phyloP scores from a whole-genome alignment of 768 basidiomycete species.

The Myochromella boudieri region DNA sequence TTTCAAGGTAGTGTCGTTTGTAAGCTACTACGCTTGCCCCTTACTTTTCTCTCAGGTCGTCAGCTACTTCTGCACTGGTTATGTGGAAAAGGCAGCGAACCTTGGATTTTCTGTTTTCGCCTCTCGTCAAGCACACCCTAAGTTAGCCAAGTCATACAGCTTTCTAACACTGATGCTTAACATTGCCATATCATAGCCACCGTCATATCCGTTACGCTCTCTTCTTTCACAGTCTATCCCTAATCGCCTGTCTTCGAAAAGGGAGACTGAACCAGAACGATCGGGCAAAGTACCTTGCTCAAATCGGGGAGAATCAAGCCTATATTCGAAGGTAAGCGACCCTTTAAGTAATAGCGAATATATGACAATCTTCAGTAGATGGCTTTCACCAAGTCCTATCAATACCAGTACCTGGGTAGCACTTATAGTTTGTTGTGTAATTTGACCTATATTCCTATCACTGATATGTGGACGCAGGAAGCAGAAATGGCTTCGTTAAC shows the following conservation, averaged over 20 bases:
- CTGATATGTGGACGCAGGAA: slow-evolving; percentile 42
- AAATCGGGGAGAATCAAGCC: slow-evolving; percentile 59
- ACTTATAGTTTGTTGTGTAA: slow-evolving; percentile 52
- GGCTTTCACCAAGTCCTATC: slow-evolving; percentile 69
- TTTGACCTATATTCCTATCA: not conserved
- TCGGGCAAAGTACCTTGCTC: slow-evolving; percentile 45
- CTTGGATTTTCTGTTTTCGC: slow-evolving; percentile 65
- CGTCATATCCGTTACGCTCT: slow-evolving; percentile 66
- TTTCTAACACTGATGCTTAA: not conserved
- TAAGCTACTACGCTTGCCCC: not conserved
- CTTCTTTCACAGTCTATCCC: slow-evolving; percentile 70
- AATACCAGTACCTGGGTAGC: slow-evolving; percentile 70
- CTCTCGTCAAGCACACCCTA: slow-evolving; percentile 59
- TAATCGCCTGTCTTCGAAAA: slow-evolving; percentile 59
- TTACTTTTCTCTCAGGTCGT: slow-evolving; percentile 42
- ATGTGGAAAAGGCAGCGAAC: slow-evolving; percentile 53
- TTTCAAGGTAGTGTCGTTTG: slow-evolving; percentile 46
- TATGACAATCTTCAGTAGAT: slow-evolving; percentile 36
- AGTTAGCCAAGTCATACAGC: slow-evolving; percentile 37
- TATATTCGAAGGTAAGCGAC: slow-evolving; percentile 55
- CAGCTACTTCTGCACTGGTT: slow-evolving; percentile 64
- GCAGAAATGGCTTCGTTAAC: slow-evolving; percentile 66
- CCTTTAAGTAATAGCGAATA: not conserved
- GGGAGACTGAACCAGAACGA: slow-evolving; percentile 34
- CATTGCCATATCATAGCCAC: slow-evolving; percentile 41